These are phyloP conservation scores for Pseudopyrenochaeta lycopersici DNA, from an alignment of 2,329 filamentous ascomycete species.

Conservation along the genomic window DNA sequence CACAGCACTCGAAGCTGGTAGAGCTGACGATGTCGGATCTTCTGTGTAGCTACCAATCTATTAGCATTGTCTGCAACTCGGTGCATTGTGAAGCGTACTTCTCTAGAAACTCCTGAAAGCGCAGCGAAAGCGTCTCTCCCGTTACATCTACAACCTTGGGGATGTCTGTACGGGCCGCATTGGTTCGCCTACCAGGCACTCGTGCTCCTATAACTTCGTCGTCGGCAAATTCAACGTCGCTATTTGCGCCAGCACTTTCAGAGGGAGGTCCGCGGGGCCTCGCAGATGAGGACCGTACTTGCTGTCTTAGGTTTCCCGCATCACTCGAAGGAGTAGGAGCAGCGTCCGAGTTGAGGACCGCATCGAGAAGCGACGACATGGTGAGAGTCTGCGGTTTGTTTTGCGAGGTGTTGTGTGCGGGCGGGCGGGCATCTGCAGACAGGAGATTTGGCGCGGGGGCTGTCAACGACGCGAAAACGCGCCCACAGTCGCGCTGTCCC, in stretches of 20 bases:
- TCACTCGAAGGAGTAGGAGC: constrained; percentile 50
- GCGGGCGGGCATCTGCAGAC: constrained; percentile 1
- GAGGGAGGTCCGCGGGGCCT: constrained; percentile 63
- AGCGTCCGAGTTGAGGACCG: constrained; percentile 59
- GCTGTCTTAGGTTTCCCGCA: constrained; percentile 46
- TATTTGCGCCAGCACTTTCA: constrained; percentile 60
- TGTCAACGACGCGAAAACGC: constrained; percentile 34
- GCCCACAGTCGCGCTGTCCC: constrained; percentile 24
- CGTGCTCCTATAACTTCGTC: constrained; percentile 68
- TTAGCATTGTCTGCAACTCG: constrained; percentile 14
- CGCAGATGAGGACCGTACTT: constrained; percentile 61
- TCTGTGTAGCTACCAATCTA: constrained; percentile 66
- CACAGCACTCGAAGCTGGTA: constrained; percentile 71
- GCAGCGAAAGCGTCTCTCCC: constrained; percentile 76
- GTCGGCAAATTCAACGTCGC: constrained; percentile 69
- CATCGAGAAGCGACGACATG: constrained; percentile 64
- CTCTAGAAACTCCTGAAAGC: constrained; percentile 83
- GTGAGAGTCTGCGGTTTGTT: constrained; percentile 15
- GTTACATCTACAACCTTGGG: constrained; percentile 79
- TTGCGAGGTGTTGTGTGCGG: constrained; percentile 11
- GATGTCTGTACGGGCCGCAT: constrained; percentile 65
- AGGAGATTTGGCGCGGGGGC: constrained; percentile 18
- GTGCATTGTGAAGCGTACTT: constrained; percentile 59
- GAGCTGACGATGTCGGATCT: constrained; percentile 70
- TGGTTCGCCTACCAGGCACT: constrained; percentile 47